Conservation (phyloP, 306 rosid species). For the Castanea mollissima region DNA sequence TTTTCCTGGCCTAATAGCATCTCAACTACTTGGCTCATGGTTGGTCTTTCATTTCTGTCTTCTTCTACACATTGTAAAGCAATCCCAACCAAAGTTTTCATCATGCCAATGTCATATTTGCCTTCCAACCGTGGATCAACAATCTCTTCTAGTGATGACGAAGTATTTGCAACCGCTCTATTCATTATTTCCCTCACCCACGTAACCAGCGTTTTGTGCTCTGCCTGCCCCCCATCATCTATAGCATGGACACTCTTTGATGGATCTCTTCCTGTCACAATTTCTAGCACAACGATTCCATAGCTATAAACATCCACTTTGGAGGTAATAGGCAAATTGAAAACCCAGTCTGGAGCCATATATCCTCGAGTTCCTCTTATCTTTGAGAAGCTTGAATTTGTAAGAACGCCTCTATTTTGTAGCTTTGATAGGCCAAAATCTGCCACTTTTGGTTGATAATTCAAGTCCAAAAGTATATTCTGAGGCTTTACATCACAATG, state of each 20-base stretch:
- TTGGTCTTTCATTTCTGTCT: background rate
- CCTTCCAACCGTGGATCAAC: constrained; percentile 16
- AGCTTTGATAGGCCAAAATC: constrained; percentile 40
- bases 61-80: constrained; percentile 25
- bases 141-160: constrained; percentile 3
- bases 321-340: constrained; percentile 29
- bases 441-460: constrained; percentile 28
- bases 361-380: constrained; percentile 37
- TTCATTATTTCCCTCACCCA: constrained; percentile 19
- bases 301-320: constrained; percentile 46
- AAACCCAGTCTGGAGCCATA: constrained; percentile 43
- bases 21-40: constrained; percentile 42
- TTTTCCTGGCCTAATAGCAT: constrained; percentile 4
- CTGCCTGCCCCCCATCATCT: background rate
- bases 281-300: constrained; percentile 38
- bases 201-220: constrained; percentile 3
- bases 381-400: constrained; percentile 13
- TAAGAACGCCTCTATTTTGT: constrained; percentile 13
- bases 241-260: background rate
- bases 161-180: background rate
- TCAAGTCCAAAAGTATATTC: constrained; percentile 30
- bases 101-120: background rate
- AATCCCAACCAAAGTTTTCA: constrained; percentile 13
- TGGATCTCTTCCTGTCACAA: constrained; percentile 22
- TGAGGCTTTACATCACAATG: constrained; percentile 40